A percentile compares a stretch with the other conserved stretches of the same genome.
Evolutionary conservation across 2,329 filamentous ascomycete genomes (phyloP).

Genomic region (Cadophora sp.): DNA sequence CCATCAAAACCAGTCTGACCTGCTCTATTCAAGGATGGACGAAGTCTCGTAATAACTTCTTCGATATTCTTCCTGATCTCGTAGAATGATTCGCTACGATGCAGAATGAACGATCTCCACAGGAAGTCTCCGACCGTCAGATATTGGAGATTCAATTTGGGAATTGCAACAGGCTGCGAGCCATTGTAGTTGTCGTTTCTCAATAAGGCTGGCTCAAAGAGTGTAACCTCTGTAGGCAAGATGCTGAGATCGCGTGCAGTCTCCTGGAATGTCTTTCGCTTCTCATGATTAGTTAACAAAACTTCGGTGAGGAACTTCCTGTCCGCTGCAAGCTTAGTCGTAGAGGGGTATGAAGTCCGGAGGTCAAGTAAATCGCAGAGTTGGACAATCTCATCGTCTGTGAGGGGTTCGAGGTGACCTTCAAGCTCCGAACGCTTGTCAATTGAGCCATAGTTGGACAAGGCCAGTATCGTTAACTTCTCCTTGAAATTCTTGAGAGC

Average conservation of each 20-base stretch:
- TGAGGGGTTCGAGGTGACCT: constrained; percentile 73
- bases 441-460: constrained; percentile 92
- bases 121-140: constrained; percentile 93
- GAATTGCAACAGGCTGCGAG: constrained; percentile 84
- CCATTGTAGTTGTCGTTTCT: constrained; percentile 89
- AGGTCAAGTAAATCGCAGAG: constrained; percentile 78
- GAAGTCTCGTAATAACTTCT: constrained; percentile 77
- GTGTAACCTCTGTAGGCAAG: constrained; percentile 80
- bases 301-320: constrained; percentile 73
- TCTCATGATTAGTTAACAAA: constrained; percentile 77
- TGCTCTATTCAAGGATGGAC: constrained; percentile 68
- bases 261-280: constrained; percentile 83
- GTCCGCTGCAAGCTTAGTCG: constrained; percentile 67
- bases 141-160: constrained; percentile 95
- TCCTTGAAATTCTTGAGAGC: constrained; percentile 84
- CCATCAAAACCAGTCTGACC: constrained; percentile 80
- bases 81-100: constrained; percentile 91
- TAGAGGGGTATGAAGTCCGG: constrained; percentile 80
- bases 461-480: constrained; percentile 86
- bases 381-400: constrained; percentile 74
- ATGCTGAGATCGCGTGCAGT: constrained; percentile 72
- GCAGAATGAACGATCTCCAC: constrained; percentile 91
- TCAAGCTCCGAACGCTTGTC: constrained; percentile 81
- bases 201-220: constrained; percentile 81
- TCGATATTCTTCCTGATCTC: constrained; percentile 92